phyloP scores from a whole-genome alignment of 805 yeast species.

The Isabelozyma rhagii region DNA sequence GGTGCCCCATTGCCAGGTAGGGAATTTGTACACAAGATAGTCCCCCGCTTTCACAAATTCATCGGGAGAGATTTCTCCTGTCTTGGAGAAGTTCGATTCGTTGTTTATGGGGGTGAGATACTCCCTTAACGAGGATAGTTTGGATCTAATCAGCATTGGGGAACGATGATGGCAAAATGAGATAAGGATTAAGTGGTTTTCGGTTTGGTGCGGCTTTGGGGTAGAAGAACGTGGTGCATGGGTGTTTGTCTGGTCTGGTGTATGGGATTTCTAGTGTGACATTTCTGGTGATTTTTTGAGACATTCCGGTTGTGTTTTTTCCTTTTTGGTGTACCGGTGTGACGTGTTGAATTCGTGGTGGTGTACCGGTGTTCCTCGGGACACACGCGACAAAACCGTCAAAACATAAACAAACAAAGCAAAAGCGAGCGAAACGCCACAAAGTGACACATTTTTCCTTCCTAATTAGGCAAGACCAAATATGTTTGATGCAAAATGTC shows the following conservation, averaged over 20 bases:
- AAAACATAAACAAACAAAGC: background rate
- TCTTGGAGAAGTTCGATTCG: constrained; percentile 75
- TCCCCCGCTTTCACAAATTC: constrained; percentile 96
- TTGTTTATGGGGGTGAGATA: constrained; percentile 89
- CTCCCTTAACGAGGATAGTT: constrained; percentile 81
- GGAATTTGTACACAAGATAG: constrained; percentile 84
- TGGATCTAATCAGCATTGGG: constrained; percentile 51
- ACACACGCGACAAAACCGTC: background rate
- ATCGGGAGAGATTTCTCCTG: constrained; percentile 94
- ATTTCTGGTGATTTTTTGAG: too few species aligned
- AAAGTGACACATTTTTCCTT: background rate
- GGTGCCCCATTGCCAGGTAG: constrained; percentile 89
- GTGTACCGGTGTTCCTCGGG: too few species aligned
- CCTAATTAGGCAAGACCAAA: background rate
- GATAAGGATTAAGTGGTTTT: background rate
- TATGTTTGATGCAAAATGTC: background rate
- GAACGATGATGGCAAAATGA: background rate
- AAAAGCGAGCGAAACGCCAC: background rate
- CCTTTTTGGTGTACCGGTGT: too few species aligned
- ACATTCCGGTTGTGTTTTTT: too few species aligned
- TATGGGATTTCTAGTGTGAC: background rate
- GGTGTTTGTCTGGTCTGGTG: background rate
- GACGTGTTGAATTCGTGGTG: too few species aligned
- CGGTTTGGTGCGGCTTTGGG: background rate
- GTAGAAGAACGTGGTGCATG: background rate